Base-by-base conservation (phyloP, 2,329 filamentous ascomycete genomes). In the Cladosporium sp. region DNA sequence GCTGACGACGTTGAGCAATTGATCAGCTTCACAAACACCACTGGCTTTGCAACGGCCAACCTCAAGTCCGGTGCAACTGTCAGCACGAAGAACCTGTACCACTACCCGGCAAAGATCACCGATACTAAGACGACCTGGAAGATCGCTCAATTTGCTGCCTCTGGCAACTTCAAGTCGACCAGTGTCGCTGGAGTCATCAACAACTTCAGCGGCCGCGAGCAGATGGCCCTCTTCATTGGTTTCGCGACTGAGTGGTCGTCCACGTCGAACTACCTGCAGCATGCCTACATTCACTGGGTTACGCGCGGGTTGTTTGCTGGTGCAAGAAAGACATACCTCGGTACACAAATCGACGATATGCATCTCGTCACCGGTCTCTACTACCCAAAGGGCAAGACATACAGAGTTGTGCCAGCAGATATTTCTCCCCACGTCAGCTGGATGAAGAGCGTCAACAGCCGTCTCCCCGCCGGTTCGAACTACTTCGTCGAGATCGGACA, bases 331-430 rank as follows among this genome's bases (percentile, higher is more conserved):
- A 78, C 83, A 43, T 82, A 86, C 67, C 75, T 87, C 39, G 83
- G 78, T 75, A 83, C 85, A 14, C 85, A 88, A 70, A 83, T 89
- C 34, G 87, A 89, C 70, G 87, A 89, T 69, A 85, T 89, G 79
- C 85, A 88, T 69, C 77, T 89, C 23, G 77, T 79, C 72, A 80
- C 78, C 2, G 72, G 72, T 3, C 66, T 80, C 28, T 80, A 80
- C 65, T 63, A 74, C 21, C 84, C 85, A 1, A 68, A 70, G n/a
- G 81, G 79, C 6, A 77, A 74, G 0, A 79, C 76, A 6, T 89
- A 85, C 77, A 82, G 84, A 23, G 77, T 85, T 67, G 78, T 77
- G 34, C 71, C 80, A 7, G 75, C 73, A 7, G 85, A 87, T 71
- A 69, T 87, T 68, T 74, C 78, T n/a, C 76, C 76, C 11, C 79